Evolutionary conservation across 192 early-diverging fungal genomes (phyloP), one percentile per base, ranked within the genome.

Genomic region (Backusella morwellensis): DNA sequence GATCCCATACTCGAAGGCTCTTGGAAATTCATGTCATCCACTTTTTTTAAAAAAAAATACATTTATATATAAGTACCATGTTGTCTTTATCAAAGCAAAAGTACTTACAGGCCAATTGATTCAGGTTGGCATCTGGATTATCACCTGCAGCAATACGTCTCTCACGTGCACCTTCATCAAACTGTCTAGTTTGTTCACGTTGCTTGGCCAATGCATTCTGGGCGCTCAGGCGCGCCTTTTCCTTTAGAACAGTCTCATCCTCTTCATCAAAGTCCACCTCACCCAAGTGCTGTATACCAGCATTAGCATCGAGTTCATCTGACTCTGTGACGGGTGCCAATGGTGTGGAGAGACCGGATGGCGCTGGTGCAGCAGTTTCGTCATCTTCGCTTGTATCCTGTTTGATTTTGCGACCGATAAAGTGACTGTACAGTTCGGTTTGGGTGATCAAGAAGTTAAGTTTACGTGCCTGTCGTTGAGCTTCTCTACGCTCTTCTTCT

Each of bases 401-500:
- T 23, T 84, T 80, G 63, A 94, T 91, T 79, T 96, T 96, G 74
- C 91, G 90, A 71, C 93, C 94, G 66, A 96, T 91, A 85, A 97
- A 97, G 85, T 96, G 95, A 70, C 92, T 94, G 82, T 94, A 97
- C 9, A 97, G 87, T 75, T 97, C 96, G 0, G 96, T 97, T 77
- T 97, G 96, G 0, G 93, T 92, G 67, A 97, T 95, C 75, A 97
- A 85, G 76, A 97, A 97, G 79, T 97, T 95, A 70, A 97, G 89
- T 79, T 97, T 97, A 68, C 95, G 89, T 9, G 90, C 91, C 79
- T 97, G 96, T 52, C 96, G 87, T 41, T 90, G 85, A 6, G 90
- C 86, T 73, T 97, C 96, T 40, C 95, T 89, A 35, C 85, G 83
- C 79, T 96, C 96, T 74, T 97, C 96, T 76, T 96, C 94, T 21